A percentile compares a stretch with the other conserved stretches of the same genome.
Conservation (phyloP, 257 asterid species). For the Verbascum thapsus region DNA sequence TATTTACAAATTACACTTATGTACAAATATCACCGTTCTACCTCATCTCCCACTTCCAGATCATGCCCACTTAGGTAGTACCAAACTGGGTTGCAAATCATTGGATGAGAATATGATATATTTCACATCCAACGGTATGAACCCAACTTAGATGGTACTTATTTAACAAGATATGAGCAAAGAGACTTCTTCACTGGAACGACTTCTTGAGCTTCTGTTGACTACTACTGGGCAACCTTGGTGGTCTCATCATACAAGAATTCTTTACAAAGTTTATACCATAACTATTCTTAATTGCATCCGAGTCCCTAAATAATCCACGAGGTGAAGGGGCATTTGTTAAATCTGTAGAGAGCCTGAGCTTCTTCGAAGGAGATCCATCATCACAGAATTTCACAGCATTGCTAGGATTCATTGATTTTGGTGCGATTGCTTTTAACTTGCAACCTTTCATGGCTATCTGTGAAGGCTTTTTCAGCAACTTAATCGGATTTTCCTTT, state of each 20-base stretch:
- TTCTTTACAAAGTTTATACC: constrained; percentile 53
- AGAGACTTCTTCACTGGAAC: constrained; percentile 35
- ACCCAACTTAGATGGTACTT: too few relatives aligned
- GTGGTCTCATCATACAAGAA: constrained; percentile 51
- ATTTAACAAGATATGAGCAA: too few relatives aligned
- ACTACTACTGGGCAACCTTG: constrained; percentile 43
- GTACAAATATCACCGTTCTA: constrained; percentile 45
- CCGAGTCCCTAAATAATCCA: constrained; percentile 49
- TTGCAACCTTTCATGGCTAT: constrained; percentile 51
- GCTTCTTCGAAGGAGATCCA: constrained; percentile 63
- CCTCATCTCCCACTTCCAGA: constrained; percentile 27
- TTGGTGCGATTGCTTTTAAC: constrained; percentile 43
- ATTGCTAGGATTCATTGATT: constrained; percentile 38
- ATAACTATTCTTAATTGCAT: constrained; percentile 37
- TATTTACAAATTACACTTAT: constrained; percentile 45
- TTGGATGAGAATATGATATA: too few relatives aligned
- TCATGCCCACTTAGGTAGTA: too few relatives aligned
- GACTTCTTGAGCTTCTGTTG: constrained; percentile 54
- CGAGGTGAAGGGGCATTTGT: constrained; percentile 43
- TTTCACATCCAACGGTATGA: too few relatives aligned
- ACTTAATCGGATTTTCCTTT: constrained; percentile 45
- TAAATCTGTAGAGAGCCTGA: constrained; percentile 49
- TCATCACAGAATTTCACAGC: constrained; percentile 42
- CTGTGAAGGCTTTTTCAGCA: constrained; percentile 50
- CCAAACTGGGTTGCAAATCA: too few relatives aligned